These are phyloP conservation scores for Leccinum aurantiacum DNA, from an alignment of 768 basidiomycete genomes.

Conservation along the genomic window DNA sequence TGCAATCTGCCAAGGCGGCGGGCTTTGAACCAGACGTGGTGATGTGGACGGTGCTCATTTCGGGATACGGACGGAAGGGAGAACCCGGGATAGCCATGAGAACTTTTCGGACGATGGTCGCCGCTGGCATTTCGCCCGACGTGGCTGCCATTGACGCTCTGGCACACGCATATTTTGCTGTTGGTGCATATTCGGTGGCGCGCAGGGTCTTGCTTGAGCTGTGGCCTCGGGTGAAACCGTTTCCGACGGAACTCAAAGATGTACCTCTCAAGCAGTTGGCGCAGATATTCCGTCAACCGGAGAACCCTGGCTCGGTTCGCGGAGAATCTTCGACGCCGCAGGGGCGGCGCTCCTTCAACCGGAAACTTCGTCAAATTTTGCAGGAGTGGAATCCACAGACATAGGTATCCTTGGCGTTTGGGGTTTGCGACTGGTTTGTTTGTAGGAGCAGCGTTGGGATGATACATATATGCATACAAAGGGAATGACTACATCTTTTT, in stretches of 20 bases:
- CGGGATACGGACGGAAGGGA: conserved; percentile 63
- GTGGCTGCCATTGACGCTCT: conserved; percentile 70
- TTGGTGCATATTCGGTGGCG: conserved; percentile 51
- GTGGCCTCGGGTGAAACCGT: conserved; percentile 64
- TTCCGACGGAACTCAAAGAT: conserved; percentile 49
- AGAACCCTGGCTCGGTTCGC: conserved; percentile 12
- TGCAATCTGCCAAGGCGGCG: conserved; percentile 49
- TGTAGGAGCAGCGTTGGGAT: conserved; percentile 3
- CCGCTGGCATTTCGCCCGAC: conserved; percentile 64
- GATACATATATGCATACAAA: conserved; percentile 7
- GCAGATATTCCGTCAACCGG: conserved; percentile 41
- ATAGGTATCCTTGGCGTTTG: conserved; percentile 4
- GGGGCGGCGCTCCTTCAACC: conserved; percentile 38
- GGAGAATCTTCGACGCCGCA: conserved; percentile 29
- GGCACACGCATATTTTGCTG: conserved; percentile 62
- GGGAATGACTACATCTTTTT: neutral
- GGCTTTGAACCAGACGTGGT: conserved; percentile 59
- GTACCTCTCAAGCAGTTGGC: conserved; percentile 49
- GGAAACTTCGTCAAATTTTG: conserved; percentile 35
- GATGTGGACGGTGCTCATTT: conserved; percentile 77
- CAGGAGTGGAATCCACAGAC: conserved; percentile 22
- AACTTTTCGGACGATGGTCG: conserved; percentile 63
- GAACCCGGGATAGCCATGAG: conserved; percentile 52
- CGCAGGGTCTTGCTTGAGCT: conserved; percentile 54
- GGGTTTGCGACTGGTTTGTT: neutral